Base-by-base conservation (phyloP, 495 filamentous ascomycete species). In the Daldinia caldariorum region DNA sequence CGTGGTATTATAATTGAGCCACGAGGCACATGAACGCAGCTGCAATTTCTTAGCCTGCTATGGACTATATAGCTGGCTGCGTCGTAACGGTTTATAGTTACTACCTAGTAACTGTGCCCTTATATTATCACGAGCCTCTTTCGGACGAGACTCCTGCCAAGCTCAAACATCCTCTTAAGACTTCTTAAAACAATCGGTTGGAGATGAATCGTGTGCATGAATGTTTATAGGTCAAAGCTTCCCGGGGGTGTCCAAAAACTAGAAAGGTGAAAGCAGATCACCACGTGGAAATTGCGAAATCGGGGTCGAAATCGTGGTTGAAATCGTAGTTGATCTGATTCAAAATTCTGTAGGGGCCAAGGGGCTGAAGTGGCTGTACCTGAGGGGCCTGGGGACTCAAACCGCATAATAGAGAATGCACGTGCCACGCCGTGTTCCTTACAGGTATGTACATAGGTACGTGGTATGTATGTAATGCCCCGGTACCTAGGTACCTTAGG, bases 321-420 rank as follows among this genome's bases (percentile, higher is more conserved):
- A 26, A 26, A 47, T 47, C 9, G 43, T 47, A 3, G 43, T 47
- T 47, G 43, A 22, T 9, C 43, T 47, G 3, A 22, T 22, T 22
- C 43, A 22, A 47, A 22, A 22, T 47, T 4, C 9, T 20, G 8
- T 20, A 47, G 1, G 43, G 39, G 39, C 12, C 20, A 7, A 10
- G 18, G 18, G 18, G 39, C n/a, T 16, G 14, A 6, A 6, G 39
- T 4, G 39, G 39, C 39, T 16, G 14, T 43, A 41, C 12, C 9
- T 35, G 34, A 35, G 9, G 5, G 34, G 34, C 34, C 34, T 35
- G 32, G 7, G 7, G 32, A 3, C 7, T 34, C 3, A 34, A 35
- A 39, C 37, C n/a, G 18, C 34, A 37, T 57, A 38, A 38, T 38
- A 47, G 20, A 47, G 10, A 16, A 3, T 47, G 54, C 54, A 57